Percentiles rank a stretch among this genome's conserved stretches.
These are phyloP conservation scores for Adansonia digitata DNA, from an alignment of 345 rosid species.

Conservation along the genomic window DNA sequence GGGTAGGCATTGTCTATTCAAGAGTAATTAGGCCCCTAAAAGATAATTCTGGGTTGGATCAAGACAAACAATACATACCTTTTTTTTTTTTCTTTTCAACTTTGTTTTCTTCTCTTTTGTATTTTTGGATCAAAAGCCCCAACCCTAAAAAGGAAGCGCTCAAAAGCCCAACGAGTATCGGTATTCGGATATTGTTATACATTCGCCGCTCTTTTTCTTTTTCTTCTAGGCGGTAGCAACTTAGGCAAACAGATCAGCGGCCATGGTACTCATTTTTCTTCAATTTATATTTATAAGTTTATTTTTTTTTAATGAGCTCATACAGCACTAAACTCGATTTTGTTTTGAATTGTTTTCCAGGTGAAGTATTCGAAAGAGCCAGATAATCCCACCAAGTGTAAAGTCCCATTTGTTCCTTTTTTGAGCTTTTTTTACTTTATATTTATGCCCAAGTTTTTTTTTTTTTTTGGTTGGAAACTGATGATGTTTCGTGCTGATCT, in stretches of 20 bases:
- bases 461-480: not conserved
- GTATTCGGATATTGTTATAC: not conserved
- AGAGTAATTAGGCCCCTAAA: too few species aligned
- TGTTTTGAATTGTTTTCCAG: conserved; percentile 28
- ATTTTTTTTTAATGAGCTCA: not conserved
- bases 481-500: not conserved
- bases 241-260: not conserved
- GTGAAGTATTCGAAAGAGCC: conserved; percentile 98
- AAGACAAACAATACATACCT: too few species aligned
- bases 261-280: conserved; percentile 6
- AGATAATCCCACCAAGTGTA: conserved; percentile 87
- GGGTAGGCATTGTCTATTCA: too few species aligned
- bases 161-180: not conserved
- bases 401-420: conserved; percentile 11
- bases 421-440: not conserved
- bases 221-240: not conserved
- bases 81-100: not conserved
- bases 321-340: not conserved
- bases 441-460: not conserved
- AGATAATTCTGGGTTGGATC: too few species aligned
- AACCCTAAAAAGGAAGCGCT: not conserved
- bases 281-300: not conserved
- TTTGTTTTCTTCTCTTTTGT: not conserved
- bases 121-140: not conserved
- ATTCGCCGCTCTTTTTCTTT: not conserved